These are phyloP conservation scores for Penicillium canescens DNA, from an alignment of 495 filamentous ascomycete species.

Conservation along the genomic window DNA sequence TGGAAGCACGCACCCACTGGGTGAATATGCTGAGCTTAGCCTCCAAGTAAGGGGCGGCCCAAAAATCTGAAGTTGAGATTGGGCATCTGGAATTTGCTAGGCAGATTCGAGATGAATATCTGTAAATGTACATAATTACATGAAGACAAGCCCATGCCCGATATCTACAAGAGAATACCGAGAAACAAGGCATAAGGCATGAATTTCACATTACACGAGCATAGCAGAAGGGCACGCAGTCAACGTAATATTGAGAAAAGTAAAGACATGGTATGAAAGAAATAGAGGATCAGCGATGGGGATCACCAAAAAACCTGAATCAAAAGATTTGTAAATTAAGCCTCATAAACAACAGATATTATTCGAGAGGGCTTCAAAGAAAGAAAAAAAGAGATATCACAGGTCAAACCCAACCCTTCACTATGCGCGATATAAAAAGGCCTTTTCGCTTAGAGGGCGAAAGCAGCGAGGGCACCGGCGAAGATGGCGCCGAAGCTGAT, in stretches of 20 bases:
- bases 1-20: too few relatives aligned
- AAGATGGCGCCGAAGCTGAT: constrained; percentile 48
- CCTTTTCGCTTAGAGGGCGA: constrained; percentile 40
- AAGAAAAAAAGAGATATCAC: constrained; percentile 1
- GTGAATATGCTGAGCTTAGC: too few relatives aligned
- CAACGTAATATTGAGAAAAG: background rate
- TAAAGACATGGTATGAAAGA: constrained; percentile 5
- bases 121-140: too few relatives aligned
- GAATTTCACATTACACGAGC: constrained; percentile 10
- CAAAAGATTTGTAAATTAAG: constrained; percentile 3
- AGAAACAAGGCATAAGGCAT: constrained; percentile 6
- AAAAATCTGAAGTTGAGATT: too few relatives aligned
- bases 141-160: background rate
- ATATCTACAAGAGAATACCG: background rate
- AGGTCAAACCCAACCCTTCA: too few relatives aligned
- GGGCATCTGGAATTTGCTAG: too few relatives aligned
- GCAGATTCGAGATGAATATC: too few relatives aligned
- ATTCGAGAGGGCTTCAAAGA: constrained; percentile 4
- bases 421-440: background rate
- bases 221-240: background rate
- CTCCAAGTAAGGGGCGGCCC: too few relatives aligned
- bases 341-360: constrained; percentile 1
- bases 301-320: background rate
- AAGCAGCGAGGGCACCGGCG: constrained; percentile 41
- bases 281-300: background rate